These are phyloP conservation scores for Boletus rufocinnamomeus DNA, from an alignment of 768 basidiomycete species.

Conservation along the genomic window DNA sequence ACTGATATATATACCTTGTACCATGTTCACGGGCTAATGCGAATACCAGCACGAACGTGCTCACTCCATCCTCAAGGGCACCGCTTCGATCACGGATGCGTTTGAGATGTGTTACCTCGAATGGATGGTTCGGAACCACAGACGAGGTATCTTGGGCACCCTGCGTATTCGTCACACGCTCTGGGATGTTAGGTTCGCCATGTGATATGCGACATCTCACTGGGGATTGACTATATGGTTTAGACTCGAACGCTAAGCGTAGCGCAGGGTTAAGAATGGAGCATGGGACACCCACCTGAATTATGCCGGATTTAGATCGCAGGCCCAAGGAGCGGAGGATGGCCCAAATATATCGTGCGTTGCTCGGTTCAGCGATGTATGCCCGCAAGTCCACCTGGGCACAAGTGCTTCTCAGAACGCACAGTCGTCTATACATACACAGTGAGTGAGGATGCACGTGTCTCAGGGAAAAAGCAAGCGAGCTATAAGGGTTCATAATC, in stretches of 20 bases:
- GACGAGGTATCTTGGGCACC: not conserved
- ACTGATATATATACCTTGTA: not conserved
- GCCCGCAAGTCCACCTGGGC: not conserved
- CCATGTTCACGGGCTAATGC: not conserved
- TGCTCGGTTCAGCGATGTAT: no score
- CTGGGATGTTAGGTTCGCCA: not conserved
- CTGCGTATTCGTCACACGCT: not conserved
- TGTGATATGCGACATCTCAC: no score
- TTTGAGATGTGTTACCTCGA: not conserved
- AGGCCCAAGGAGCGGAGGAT: not conserved
- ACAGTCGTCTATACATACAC: not conserved
- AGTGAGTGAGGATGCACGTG: not conserved
- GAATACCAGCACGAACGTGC: constrained; percentile 2
- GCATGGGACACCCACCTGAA: not conserved
- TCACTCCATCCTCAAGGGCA: not conserved
- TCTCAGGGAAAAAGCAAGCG: no score
- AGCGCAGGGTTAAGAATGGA: not conserved
- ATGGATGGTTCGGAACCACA: not conserved
- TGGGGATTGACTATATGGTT: not conserved
- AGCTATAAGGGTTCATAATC: no score
- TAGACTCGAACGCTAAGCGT: not conserved
- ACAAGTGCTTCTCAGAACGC: not conserved
- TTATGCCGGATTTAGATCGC: not conserved
- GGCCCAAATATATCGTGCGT: not conserved
- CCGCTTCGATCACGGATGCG: no score